Base-by-base conservation (phyloP, 2,329 filamentous ascomycete species). In the Biscogniauxia mediterranea region DNA sequence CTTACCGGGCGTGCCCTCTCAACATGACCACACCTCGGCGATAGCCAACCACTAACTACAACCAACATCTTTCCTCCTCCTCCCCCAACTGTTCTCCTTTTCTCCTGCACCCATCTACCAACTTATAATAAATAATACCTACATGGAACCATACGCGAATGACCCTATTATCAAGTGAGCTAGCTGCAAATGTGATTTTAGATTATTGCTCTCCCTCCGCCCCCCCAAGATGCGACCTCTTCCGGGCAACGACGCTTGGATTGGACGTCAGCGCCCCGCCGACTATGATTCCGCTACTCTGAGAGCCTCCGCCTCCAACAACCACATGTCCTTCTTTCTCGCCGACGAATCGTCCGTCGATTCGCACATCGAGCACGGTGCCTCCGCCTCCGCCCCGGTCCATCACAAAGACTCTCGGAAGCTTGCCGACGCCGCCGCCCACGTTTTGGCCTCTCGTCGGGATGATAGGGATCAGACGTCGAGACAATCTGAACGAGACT, bases 301-400 rank as follows among this genome's bases (percentile, higher is more conserved):
- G 58, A 77, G 66, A 66, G 70, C 72, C 26, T 70, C 71, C 51
- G 69, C 68, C 58, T 68, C 72, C 53, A 73, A 68, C 63, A 76
- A 77, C 57, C 79, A 81, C 54, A 83, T 84, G 80, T 82, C 79
- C 57, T 84, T 81, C 64, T 78, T 82, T 64, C 69, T 85, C 55
- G 78, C 79, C 66, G 80, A 83, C 66, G 83, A 84, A 70, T 77
- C 79, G 53, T 74, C 78, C 11, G 73, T 84, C 62, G 78, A 81
- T 62, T 72, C 77, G 11, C 75, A 76, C 53, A 69, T 76, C 56
- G 70, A 75, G 53, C 71, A 70, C 21, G 68, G 11, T 32, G 28
- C 72, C 32, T 66, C 70, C 61, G 64, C 74, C 52, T 67, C 65
- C 56, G 59, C 60, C 61, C 69, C 65, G 56, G 59, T 60, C 62